phyloP scores from a whole-genome alignment of 2,329 filamentous ascomycete genomes.

The Colletotrichum falcatum region DNA sequence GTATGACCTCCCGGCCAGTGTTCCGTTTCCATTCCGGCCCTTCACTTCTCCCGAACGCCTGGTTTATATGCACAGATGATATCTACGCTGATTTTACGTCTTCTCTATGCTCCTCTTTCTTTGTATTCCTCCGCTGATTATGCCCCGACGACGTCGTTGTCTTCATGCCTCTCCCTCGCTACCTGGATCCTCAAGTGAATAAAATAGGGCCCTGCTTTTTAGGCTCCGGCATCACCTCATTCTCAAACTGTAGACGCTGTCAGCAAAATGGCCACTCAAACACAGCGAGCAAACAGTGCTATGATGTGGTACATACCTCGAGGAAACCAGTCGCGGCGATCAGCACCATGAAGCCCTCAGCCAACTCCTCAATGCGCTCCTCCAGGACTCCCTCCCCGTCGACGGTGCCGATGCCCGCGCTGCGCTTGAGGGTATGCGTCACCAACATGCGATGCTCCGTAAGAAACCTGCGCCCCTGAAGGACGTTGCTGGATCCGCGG shows the following conservation, averaged over 20 bases:
- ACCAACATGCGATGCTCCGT: slow-evolving; percentile 86
- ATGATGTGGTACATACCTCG: slow-evolving; percentile 70
- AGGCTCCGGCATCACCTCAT: slow-evolving; percentile 51
- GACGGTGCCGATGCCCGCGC: slow-evolving; percentile 77
- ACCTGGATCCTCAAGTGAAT: slow-evolving; percentile 52
- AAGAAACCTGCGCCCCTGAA: slow-evolving; percentile 84
- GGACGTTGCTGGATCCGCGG: slow-evolving; percentile 84
- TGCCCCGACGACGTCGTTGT: background rate
- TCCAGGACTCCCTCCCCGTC: slow-evolving; percentile 61
- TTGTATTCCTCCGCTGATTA: slow-evolving; percentile 13
- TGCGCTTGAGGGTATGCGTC: slow-evolving; percentile 89
- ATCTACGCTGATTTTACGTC: slow-evolving; percentile 16
- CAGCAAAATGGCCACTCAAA: background rate
- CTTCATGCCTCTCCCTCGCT: background rate
- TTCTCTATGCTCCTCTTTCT: slow-evolving; percentile 4
- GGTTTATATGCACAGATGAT: slow-evolving; percentile 37
- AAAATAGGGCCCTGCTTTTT: slow-evolving; percentile 50
- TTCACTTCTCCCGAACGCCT: slow-evolving; percentile 36
- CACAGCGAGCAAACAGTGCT: no score
- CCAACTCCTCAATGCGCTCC: slow-evolving; percentile 78
- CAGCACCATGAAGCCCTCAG: slow-evolving; percentile 86
- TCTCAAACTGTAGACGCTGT: slow-evolving; percentile 53
- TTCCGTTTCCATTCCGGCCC: slow-evolving; percentile 17
- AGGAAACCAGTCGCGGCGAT: slow-evolving; percentile 87
- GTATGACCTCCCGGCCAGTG: slow-evolving; percentile 12